Evolutionary conservation across 306 rosid genomes (phyloP), one percentile per base, ranked within the genome.

Genomic region (Sesbania bispinosa): DNA sequence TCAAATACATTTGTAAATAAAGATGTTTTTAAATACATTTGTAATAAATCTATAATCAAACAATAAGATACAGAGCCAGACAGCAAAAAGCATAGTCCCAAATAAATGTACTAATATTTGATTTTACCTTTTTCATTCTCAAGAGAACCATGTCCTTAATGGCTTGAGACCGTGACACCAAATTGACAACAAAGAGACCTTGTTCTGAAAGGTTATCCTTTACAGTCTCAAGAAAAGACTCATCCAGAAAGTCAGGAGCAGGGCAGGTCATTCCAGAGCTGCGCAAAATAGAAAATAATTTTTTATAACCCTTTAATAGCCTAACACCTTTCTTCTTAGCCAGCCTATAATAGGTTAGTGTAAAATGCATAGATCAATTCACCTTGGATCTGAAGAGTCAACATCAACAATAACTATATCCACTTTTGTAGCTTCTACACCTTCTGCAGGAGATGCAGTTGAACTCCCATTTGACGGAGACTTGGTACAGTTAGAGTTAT

Each of bases 201-300:
- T 84, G 69, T 57, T 81, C 87, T 10, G 92, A 88, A 68, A 93
- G 90, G 47, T 79, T 82, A 32, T 73, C 82, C 76, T 83, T 93
- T 50, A 80, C 90, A 41, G 81, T 77, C 85, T 72, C 85, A 14
- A 93, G 90, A 82, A 93, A 93, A 19, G 92, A 77, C 41, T 83
- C 90, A 1, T 88, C 94, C 76, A 90, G 79, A 80, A 90, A 93
- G 42, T 82, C 88, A 6, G 86, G 85, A 16, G 98, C 92, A 30
- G 98, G 97, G 75, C 98, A 93, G 62, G 98, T 81, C 89, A 90
- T 74, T 60, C 94, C 97, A 68, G 88, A 87, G 82, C 97, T 93
- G 84, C 58, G 75, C 11, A 84, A 36, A 75, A 84, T 33, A 76
- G 7, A 43, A 60, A 8, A 52, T 14, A n/a, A 63, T 11, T 48